These are phyloP conservation scores for Colletotrichum orchidophilum DNA, from an alignment of 2,329 filamentous ascomycete genomes.

Conservation along the genomic window DNA sequence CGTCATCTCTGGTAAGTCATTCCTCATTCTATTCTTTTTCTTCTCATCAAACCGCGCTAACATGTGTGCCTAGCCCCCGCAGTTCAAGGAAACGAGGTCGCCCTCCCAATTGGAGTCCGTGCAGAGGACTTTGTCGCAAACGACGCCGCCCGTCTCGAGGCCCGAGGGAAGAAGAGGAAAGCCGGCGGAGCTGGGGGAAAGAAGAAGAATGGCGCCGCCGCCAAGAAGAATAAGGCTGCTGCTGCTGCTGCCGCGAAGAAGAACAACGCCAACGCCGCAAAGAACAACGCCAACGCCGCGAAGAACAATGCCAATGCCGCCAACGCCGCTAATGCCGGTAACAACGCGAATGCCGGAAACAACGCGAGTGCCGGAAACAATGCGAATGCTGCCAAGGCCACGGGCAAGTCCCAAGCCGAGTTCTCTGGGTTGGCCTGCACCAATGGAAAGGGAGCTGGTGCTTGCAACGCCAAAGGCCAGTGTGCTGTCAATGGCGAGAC, in stretches of 20 bases:
- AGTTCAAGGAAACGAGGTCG: neutral
- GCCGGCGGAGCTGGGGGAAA: neutral
- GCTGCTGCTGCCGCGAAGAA: neutral
- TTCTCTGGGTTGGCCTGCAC: constrained; percentile 27
- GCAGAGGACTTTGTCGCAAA: constrained; percentile 4
- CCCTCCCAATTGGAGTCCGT: constrained; percentile 15
- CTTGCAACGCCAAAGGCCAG: constrained; percentile 19
- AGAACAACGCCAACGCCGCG: neutral
- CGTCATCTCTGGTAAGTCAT: constrained; percentile 17
- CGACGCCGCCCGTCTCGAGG: constrained; percentile 11
- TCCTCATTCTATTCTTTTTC: too few relatives aligned
- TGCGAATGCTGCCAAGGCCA: neutral
- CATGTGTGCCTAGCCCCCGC: constrained; percentile 5
- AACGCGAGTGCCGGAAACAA: neutral
- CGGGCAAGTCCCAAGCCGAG: constrained; percentile 11
- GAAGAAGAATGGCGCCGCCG: neutral
- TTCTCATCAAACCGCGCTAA: neutral
- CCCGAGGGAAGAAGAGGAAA: constrained; percentile 19
- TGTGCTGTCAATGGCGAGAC: constrained; percentile 31
- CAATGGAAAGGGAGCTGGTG: constrained; percentile 25
- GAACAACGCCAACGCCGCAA: neutral
- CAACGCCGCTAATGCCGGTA: neutral
- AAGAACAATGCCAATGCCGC: neutral
- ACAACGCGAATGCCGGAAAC: neutral
- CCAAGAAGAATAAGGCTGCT: neutral